Percentiles rank a stretch among this genome's conserved stretches.
Conservation (phyloP, 1,139 yeast genomes). For the Taphrina communis region DNA sequence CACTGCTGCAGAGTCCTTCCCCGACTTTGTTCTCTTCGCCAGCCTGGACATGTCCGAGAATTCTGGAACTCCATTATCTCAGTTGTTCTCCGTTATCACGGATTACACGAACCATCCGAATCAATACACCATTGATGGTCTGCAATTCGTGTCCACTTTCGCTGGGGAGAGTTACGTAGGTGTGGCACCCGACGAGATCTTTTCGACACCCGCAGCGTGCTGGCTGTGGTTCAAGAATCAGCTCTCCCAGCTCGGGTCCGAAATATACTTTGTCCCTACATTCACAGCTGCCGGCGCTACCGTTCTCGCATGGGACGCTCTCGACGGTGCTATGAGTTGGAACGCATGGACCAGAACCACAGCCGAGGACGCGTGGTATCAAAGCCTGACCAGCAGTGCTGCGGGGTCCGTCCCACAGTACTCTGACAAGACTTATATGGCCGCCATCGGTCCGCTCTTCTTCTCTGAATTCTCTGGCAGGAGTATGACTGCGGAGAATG, state of each 20-base stretch:
- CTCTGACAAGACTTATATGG: slow-evolving; percentile 42
- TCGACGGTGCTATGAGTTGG: slow-evolving; percentile 43
- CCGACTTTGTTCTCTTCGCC: slow-evolving; percentile 39
- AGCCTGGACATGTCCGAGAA: slow-evolving; percentile 42
- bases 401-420: slow-evolving; percentile 8
- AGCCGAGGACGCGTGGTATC: slow-evolving; percentile 34
- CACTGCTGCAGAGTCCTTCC: slow-evolving; percentile 37
- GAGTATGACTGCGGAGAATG: slow-evolving; percentile 38
- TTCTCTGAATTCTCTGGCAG: slow-evolving; percentile 42
- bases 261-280: slow-evolving; percentile 42
- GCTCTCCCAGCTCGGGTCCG: slow-evolving; percentile 24
- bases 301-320: slow-evolving; percentile 39
- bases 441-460: slow-evolving; percentile 42
- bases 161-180: slow-evolving; percentile 38
- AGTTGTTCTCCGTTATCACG: slow-evolving; percentile 20
- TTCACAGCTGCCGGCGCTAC: slow-evolving; percentile 35
- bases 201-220: slow-evolving; percentile 11
- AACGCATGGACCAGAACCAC: slow-evolving; percentile 42
- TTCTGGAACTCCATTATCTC: neutral
- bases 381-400: slow-evolving; percentile 6
- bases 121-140: slow-evolving; percentile 36
- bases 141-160: slow-evolving; percentile 42
- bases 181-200: slow-evolving; percentile 9
- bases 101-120: slow-evolving; percentile 30
- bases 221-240: slow-evolving; percentile 42